phyloP scores from a whole-genome alignment of 1,139 yeast genomes.

The Debaryomyces psychrophilus region DNA sequence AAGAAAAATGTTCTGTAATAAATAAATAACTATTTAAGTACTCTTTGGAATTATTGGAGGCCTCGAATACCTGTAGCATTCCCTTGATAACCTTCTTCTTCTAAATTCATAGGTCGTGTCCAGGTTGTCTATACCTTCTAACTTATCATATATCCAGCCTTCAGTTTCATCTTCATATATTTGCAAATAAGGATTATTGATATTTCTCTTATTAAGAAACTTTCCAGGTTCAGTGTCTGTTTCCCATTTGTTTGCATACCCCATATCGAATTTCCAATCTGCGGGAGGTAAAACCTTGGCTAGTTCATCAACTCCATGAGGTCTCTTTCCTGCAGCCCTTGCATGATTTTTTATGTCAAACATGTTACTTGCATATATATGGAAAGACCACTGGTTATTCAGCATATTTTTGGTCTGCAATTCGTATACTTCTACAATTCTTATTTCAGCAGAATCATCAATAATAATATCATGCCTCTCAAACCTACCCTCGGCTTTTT shows the following conservation, averaged over 20 bases:
- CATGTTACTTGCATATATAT: conserved; percentile 37
- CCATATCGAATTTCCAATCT: conserved; percentile 72
- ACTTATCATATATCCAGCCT: conserved; percentile 48
- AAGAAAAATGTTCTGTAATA: not conserved
- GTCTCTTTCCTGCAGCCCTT: conserved; percentile 60
- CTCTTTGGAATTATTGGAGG: conserved; percentile 36
- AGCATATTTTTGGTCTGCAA: conserved; percentile 68
- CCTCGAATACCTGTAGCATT: conserved; percentile 51
- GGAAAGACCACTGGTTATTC: conserved; percentile 58
- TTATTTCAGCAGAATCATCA: conserved; percentile 67
- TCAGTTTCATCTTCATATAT: conserved; percentile 44
- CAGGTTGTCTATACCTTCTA: conserved; percentile 25
- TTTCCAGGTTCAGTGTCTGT: conserved; percentile 55
- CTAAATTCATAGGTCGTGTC: conserved; percentile 45
- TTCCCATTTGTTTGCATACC: conserved; percentile 63
- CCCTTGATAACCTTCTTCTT: conserved; percentile 56
- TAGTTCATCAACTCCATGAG: conserved; percentile 64
- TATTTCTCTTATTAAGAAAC: conserved; percentile 57
- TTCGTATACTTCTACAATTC: conserved; percentile 74
- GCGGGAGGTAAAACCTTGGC: conserved; percentile 66
- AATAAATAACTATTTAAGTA: conserved; percentile 6
- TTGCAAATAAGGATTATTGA: conserved; percentile 24
- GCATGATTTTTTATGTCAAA: conserved; percentile 56
- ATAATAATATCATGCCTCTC: conserved; percentile 58
- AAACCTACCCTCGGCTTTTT: conserved; percentile 21